A percentile compares a stretch with the other conserved stretches of the same genome.
Conservation (phyloP, 306 rosid genomes). For the Quercus alba region DNA sequence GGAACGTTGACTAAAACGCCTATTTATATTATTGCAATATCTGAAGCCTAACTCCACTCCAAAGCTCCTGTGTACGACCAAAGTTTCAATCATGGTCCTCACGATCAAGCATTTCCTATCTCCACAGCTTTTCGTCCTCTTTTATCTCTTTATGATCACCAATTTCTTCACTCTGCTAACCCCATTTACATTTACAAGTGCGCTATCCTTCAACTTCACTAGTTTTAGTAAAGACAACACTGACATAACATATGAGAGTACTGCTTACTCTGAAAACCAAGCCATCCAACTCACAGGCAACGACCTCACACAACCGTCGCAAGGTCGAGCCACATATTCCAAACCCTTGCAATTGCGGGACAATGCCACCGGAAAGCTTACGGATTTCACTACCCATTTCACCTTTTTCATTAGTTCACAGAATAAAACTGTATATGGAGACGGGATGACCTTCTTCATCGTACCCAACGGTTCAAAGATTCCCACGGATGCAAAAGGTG, state of each 20-base stretch:
- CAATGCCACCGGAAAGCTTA: slow-evolving; percentile 22
- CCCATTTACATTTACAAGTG: too few relatives aligned
- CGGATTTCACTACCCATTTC: slow-evolving; percentile 48
- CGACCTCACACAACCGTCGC: not conserved
- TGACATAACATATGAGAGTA: slow-evolving; percentile 2
- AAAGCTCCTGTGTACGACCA: too few relatives aligned
- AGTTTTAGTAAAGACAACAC: slow-evolving; percentile 5
- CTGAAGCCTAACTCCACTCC: too few relatives aligned
- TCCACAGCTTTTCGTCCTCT: too few relatives aligned
- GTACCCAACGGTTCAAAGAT: slow-evolving; percentile 24
- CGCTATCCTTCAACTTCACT: slow-evolving; percentile 14
- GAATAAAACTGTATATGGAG: not conserved
- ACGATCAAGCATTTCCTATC: not conserved
- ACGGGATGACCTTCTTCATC: slow-evolving; percentile 52
- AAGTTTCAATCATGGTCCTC: too few relatives aligned
- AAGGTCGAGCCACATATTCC: slow-evolving; percentile 37
- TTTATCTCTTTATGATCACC: too few relatives aligned
- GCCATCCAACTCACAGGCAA: slow-evolving; percentile 15
- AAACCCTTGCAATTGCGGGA: slow-evolving; percentile 37
- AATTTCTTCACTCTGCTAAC: too few relatives aligned
- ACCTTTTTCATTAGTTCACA: slow-evolving; percentile 30
- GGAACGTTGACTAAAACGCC: too few relatives aligned
- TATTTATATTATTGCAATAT: too few relatives aligned
- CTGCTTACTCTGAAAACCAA: not conserved
- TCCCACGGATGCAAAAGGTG: slow-evolving; percentile 22